Base-by-base conservation (phyloP, 225 moss, liverwort and hornwort species). In the Polytrichum formosum region DNA sequence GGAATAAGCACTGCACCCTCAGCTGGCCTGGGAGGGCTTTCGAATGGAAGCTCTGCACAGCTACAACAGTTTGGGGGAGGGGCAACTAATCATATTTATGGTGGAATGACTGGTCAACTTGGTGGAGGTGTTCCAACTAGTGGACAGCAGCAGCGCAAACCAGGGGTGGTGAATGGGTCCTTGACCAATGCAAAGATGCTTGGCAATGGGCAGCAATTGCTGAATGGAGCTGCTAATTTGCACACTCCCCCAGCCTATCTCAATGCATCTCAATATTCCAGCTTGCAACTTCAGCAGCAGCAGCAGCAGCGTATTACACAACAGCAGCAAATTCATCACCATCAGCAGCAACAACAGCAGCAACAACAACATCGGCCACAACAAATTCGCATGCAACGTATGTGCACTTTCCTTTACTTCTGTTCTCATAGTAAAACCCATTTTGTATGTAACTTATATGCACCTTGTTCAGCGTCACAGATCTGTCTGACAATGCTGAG, bases 181-280 rank as follows among this genome's bases (percentile, higher is more conserved):
- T 74, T 97, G 76, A 94, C 79, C 66, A 97, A 92, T 72, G 94
- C 92, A 67, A 70, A 90, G 75, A 77, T 92, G 78, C 72, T 88
- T 75, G 81, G 76, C 55, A 94, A 78, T 75, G 93, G 83, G 70
- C 97, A 91, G 60, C 94, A 94, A 59, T 69, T 92, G 60, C 79
- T 93, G 78, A 97, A 92, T 77, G 91, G 89, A 46, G 76, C 76
- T 73, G 65, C 86, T 1, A 81, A 80, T 65, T 70, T 94, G 80
- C 97, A 92, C 31, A 67, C 72, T 46, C 55, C 90, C 69, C 64
- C 78, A 28, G 69, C 76, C 70, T 92, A 90, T 74, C 18, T 91
- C 37, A 94, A 81, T 76, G 16, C 87, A 56, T 82, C 86, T 70
- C 92, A 90, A 61, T 92, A 90, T 75, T 73, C 91, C 21, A 89